Evolutionary conservation across 2,329 filamentous ascomycete genomes (phyloP).

Genomic region (Hypoxylon sp.): DNA sequence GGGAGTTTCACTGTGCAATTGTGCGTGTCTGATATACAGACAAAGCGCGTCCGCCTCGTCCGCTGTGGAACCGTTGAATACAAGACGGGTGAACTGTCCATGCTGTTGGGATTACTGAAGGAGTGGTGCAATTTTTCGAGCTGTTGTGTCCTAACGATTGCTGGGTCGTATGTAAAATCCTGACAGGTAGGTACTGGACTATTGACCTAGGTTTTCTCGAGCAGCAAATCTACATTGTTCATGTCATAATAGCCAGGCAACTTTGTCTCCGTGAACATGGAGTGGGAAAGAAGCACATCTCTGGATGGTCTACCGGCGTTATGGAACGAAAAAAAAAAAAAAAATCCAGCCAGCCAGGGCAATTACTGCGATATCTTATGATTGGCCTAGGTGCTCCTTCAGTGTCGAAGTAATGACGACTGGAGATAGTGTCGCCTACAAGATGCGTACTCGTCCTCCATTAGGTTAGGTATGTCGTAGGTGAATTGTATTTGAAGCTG

Average conservation of each 20-base stretch:
- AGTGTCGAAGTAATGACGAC: conserved; percentile 3
- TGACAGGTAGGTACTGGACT: background rate
- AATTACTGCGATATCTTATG: conserved; percentile 1
- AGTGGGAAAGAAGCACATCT: background rate
- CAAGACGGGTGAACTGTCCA: conserved; percentile 16
- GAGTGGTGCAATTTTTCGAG: background rate
- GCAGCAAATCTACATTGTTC: background rate
- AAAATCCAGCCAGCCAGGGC: background rate
- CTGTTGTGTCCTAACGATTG: conserved; percentile 2
- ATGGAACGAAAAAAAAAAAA: conserved; percentile 5
- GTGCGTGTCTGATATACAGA: conserved; percentile 83
- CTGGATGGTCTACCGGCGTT: background rate
- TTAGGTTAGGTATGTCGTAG: background rate
- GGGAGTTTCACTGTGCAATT: conserved; percentile 75
- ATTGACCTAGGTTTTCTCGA: background rate
- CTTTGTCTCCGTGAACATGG: background rate
- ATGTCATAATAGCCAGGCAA: background rate
- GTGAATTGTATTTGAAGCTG: conserved; percentile 18
- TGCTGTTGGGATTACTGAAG: conserved; percentile 14
- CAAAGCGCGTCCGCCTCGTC: conserved; percentile 70
- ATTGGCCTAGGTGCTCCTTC: background rate
- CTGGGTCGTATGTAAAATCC: conserved; percentile 4
- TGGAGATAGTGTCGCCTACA: background rate
- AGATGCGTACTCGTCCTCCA: background rate
- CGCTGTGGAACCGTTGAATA: conserved; percentile 21